phyloP scores from a whole-genome alignment of 164 flowering plant genomes.

The Vitis cinerea region DNA sequence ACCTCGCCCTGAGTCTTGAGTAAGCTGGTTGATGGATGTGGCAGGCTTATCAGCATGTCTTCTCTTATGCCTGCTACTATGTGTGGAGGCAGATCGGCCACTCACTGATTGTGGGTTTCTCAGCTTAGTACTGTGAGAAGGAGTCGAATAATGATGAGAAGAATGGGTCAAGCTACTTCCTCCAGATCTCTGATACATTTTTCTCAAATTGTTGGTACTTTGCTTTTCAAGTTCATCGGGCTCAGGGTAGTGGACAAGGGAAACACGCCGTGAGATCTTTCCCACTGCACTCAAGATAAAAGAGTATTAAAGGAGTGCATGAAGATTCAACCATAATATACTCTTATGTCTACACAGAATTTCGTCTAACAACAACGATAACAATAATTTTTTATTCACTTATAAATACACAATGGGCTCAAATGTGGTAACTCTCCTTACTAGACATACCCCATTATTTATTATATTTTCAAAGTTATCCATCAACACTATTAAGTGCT shows the following conservation, averaged over 20 bases:
- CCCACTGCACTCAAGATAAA: slow-evolving; percentile 45
- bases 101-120: slow-evolving; percentile 23
- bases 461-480: no score
- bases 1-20: slow-evolving; percentile 40
- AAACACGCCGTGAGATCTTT: slow-evolving; percentile 72
- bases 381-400: no score
- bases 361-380: neutral
- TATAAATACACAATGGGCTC: no score
- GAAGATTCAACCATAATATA: neutral
- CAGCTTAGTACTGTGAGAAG: slow-evolving; percentile 24
- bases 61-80: slow-evolving; percentile 38
- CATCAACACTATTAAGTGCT: no score
- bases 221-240: slow-evolving; percentile 38
- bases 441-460: no score
- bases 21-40: slow-evolving; percentile 21
- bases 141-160: slow-evolving; percentile 22
- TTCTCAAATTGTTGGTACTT: slow-evolving; percentile 8
- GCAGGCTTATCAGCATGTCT: slow-evolving; percentile 19
- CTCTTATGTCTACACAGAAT: neutral
- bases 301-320: neutral
- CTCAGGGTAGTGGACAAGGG: slow-evolving; percentile 62
- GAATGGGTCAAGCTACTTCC: slow-evolving; percentile 25
- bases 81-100: slow-evolving; percentile 24
- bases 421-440: no score
- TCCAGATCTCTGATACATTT: slow-evolving; percentile 21